A percentile compares a stretch with the other conserved stretches of the same genome.
phyloP scores from a whole-genome alignment of 768 basidiomycete species.

The Xanthoconium stramineum region DNA sequence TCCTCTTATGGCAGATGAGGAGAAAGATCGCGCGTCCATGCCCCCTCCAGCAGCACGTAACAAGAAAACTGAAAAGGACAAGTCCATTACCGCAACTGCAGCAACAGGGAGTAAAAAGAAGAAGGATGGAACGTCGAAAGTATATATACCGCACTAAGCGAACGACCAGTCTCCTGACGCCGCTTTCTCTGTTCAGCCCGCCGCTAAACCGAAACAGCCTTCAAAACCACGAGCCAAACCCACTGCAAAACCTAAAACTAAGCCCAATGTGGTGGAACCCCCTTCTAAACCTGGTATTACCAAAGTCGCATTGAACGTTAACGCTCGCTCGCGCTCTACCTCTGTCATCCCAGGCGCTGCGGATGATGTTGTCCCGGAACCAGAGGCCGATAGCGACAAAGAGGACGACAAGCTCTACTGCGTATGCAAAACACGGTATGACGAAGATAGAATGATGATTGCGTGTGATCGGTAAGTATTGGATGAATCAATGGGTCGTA shows the following conservation, averaged over 20 bases:
- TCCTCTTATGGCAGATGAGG: constrained; percentile 15
- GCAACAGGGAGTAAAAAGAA: constrained; percentile 36
- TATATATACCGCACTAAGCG: constrained; percentile 1
- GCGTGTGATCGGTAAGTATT: constrained; percentile 80
- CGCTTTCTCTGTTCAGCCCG: constrained; percentile 8
- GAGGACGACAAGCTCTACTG: constrained; percentile 73
- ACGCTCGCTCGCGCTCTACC: constrained; percentile 62
- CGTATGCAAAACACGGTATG: constrained; percentile 82
- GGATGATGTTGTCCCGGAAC: constrained; percentile 44
- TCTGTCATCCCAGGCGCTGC: constrained; percentile 60
- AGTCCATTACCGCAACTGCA: not conserved
- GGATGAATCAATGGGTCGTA: not conserved
- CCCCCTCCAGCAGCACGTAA: constrained; percentile 43
- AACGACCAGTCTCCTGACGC: not conserved
- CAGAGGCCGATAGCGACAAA: constrained; percentile 38
- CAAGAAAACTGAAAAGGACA: constrained; percentile 29
- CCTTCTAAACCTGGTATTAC: constrained; percentile 18
- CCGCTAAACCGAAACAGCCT: constrained; percentile 28
- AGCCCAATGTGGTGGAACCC: constrained; percentile 9
- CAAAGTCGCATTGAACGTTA: constrained; percentile 25
- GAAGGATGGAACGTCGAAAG: constrained; percentile 25
- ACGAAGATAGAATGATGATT: constrained; percentile 88
- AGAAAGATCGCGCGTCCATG: constrained; percentile 52
- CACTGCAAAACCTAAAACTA: constrained; percentile 27
- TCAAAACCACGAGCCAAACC: constrained; percentile 33